Evolutionary conservation across 148 eudicot species (phyloP), one percentile per base, ranked within the genome.

Genomic region (Nyssa sinensis): DNA sequence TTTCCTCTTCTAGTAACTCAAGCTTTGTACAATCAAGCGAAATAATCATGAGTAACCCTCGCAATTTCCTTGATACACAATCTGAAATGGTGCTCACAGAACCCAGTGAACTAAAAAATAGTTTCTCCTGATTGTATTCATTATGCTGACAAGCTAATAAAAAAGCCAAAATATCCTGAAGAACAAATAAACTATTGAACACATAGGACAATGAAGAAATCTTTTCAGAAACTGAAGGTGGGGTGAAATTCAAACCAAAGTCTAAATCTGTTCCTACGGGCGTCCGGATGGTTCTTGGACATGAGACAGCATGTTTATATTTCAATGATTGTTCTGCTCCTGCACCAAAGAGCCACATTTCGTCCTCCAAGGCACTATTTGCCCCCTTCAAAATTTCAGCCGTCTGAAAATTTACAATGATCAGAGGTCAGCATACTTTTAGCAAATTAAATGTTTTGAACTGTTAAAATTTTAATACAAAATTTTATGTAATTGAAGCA

Each of bases 21-120:
- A 83, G 72, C 80, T 87, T 91, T 68, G 96, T 95, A 80, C 84
- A 89, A 82, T 93, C 98, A 79, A 93, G 94, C 62, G 99, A 95
- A 79, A 95, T 78, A 80, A 81, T 86, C 98, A 93, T 91, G 66
- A 95, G 87, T 55, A 95, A 64, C 73, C 92, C 99, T 55, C 98
- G 86, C 66, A 95, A 59, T 77, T 87, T 93, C 75, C 96, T 86
- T 64, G 83, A 82, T 77, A 93, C 70, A 69, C 81, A 80, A 80
- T 95, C 97, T 41, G 88, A 85, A 75, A 89, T 59, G 24, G 89
- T 74, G 72, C 83, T 82, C 30, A 89, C 83, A 79, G 89, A 80
- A 70, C 77, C 88, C 79, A 93, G 76, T 39, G 99, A 88, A 83
- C 90, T 95, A 86, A 88, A 91, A 84, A 90, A 87, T 25, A 95